Conservation (phyloP, 345 rosid species). For the Eucalyptus regnans region DNA sequence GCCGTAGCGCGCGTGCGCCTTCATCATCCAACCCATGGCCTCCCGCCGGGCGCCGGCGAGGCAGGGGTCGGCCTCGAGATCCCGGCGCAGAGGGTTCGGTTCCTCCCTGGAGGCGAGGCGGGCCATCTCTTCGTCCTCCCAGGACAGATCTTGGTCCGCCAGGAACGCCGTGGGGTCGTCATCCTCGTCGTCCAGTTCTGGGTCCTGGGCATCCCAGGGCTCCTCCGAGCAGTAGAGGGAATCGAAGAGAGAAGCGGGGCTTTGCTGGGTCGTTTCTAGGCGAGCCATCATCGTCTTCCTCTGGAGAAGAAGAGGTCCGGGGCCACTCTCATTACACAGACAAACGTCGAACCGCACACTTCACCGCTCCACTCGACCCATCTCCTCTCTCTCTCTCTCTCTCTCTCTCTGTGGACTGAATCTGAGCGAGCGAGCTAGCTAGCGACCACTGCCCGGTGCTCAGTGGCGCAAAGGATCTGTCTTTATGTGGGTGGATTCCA, state of each 20-base stretch:
- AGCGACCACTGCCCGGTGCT: background rate
- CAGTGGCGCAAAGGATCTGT: background rate
- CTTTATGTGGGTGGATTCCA: conserved; percentile 2
- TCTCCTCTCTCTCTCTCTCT: background rate
- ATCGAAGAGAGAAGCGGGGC: conserved; percentile 10
- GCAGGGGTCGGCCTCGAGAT: conserved; percentile 6
- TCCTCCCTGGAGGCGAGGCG: conserved; percentile 33
- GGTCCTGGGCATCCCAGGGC: conserved; percentile 20
- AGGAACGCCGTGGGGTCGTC: background rate
- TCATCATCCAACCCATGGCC: conserved; percentile 24
- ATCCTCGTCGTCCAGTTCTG: background rate
- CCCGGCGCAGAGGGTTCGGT: conserved; percentile 9
- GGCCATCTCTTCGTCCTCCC: conserved; percentile 55
- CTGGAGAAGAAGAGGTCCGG: conserved; percentile 24
- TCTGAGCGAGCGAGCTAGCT: background rate
- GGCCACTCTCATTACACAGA: conserved; percentile 20
- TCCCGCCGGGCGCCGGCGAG: conserved; percentile 27
- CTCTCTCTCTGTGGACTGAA: background rate
- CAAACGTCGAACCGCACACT: background rate
- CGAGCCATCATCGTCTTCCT: conserved; percentile 30
- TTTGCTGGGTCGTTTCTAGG: background rate
- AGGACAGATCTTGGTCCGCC: conserved; percentile 26
- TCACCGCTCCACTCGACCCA: background rate
- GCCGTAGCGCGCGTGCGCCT: conserved; percentile 23
- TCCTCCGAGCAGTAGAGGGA: conserved; percentile 54